Conservation (phyloP, 2,329 filamentous ascomycete genomes). For the Pestalotiopsis sp. region DNA sequence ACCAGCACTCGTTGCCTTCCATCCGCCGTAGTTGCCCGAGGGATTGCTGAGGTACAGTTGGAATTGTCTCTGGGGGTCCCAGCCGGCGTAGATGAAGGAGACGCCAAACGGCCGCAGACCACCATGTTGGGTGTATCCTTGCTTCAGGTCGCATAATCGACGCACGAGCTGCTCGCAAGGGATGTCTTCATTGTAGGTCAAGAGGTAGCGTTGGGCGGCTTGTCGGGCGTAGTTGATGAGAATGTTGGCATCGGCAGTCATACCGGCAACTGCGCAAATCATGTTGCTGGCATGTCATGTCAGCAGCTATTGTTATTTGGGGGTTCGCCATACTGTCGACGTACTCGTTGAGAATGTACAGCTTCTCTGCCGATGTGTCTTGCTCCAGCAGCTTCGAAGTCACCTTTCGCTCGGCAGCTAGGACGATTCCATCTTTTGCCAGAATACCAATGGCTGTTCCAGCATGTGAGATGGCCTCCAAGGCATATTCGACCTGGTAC, state of each 20-base stretch:
- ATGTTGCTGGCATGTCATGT: conserved; percentile 73
- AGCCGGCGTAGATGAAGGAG: conserved; percentile 99
- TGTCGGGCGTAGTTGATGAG: conserved; percentile 99
- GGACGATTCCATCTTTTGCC: conserved; percentile 96
- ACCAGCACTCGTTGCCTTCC: conserved; percentile 97
- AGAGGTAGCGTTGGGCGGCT: conserved; percentile 94
- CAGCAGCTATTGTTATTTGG: neutral
- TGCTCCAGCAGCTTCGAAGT: conserved; percentile 99
- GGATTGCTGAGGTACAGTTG: conserved; percentile 99
- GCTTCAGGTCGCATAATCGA: conserved; percentile 95
- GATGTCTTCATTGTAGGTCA: conserved; percentile 99
- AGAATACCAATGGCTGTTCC: conserved; percentile 96
- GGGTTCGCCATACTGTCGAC: conserved; percentile 32
- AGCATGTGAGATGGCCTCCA: conserved; percentile 98
- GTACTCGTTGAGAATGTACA: conserved; percentile 98
- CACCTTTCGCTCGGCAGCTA: conserved; percentile 97
- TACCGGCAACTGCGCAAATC: conserved; percentile 98
- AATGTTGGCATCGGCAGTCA: conserved; percentile 99
- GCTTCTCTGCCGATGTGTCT: conserved; percentile 99
- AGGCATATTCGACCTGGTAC: conserved; percentile 98
- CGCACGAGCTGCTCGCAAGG: conserved; percentile 98
- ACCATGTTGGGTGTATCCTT: conserved; percentile 98
- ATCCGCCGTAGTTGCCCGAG: conserved; percentile 97
- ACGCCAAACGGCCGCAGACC: conserved; percentile 97
- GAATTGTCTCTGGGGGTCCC: conserved; percentile 94